Evolutionary conservation across 148 eudicot species (phyloP), one percentile per base, ranked within the genome.

Genomic region (Silene latifolia): DNA sequence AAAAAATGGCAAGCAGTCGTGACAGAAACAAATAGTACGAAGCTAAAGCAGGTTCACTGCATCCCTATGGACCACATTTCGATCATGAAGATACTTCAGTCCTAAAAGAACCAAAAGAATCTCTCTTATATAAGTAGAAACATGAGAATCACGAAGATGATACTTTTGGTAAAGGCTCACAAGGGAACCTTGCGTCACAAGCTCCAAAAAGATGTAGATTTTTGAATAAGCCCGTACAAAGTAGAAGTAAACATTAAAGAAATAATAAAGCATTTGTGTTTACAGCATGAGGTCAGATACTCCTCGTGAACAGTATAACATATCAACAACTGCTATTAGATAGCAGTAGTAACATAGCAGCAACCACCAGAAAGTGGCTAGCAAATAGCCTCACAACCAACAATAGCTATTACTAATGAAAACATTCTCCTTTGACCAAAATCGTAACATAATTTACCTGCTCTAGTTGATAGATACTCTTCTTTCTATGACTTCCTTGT

Each of bases 41-140:
- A 51, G 13, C 19, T 73, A 8, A 47, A 27, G 23, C 11, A 63
- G 44, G 64, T 53, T 53, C 23, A 66, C n/a, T 13, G 61, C 82
- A 82, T 81, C 88, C 98, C 98, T 91, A 82, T 94, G 98, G 12
- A 94, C 86, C 79, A 94, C 92, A 76, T 83, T 81, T 77, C 47
- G 82, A 80, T 90, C 93, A 81, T 94, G 98, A 75, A 94, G 96
- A 85, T 94, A 94, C 82, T 89, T 88, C 87, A 94, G 80, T 58
- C 98, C n/a, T n/a, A n/a, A n/a, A n/a, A n/a, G n/a, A n/a, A n/a
- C 98, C 80, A 79, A 84, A 72, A 94, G 80, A 74, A 94, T 94
- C 81, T 94, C 97, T 81, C 96, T 90, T n/a, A n/a, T n/a, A n/a
- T n/a, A n/a, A n/a, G n/a, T n/a, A n/a, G n/a, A n/a, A n/a, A n/a